Conservation (phyloP, 2,329 filamentous ascomycete species). For the Phyllosticta capitalensis region DNA sequence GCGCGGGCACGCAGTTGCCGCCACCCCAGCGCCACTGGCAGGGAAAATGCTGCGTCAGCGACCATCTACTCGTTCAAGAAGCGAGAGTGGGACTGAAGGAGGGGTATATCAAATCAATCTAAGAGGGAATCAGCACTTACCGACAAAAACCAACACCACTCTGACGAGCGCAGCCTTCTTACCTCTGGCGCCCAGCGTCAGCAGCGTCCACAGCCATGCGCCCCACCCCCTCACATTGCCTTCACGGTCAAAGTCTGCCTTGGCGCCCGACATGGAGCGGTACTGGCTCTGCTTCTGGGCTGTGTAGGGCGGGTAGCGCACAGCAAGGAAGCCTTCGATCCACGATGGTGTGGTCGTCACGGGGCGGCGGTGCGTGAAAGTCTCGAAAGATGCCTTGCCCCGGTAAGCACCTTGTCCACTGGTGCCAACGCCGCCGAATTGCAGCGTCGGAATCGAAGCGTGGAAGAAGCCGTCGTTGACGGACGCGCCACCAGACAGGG, state of each 20-base stretch:
- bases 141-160: constrained; percentile 5
- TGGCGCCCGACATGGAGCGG: constrained; percentile 39
- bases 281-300: constrained; percentile 45
- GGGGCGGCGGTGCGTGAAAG: constrained; percentile 53
- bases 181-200: constrained; percentile 11
- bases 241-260: constrained; percentile 52
- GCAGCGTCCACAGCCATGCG: constrained; percentile 19
- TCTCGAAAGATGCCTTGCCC: constrained; percentile 63
- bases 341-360: constrained; percentile 55
- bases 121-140: constrained; percentile 2
- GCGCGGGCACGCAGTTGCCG: not conserved
- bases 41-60: not conserved
- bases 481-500: constrained; percentile 42
- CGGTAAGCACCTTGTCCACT: constrained; percentile 70
- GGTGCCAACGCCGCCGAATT: constrained; percentile 77
- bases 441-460: constrained; percentile 57
- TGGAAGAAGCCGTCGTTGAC: constrained; percentile 58
- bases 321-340: constrained; percentile 56
- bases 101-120: not conserved
- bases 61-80: not conserved
- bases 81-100: not conserved
- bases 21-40: not conserved
- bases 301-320: constrained; percentile 56
- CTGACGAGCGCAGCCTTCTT: constrained; percentile 1
- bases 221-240: constrained; percentile 32